Evolutionary conservation across 1,139 yeast species (phyloP).

Genomic region (Yamadazyma triangularis): DNA sequence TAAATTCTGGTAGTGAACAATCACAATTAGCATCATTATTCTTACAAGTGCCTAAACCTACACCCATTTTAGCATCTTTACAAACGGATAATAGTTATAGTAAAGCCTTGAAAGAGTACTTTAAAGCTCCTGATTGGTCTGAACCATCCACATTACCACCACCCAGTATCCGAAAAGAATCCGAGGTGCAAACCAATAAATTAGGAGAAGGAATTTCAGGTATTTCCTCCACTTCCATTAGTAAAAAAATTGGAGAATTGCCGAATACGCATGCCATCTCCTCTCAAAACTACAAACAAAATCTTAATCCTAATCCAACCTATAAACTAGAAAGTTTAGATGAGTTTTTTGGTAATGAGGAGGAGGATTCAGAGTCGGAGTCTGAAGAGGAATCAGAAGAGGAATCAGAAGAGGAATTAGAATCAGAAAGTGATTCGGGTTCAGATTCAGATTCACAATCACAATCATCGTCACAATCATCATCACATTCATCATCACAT

Average conservation of each 20-base stretch:
- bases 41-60: constrained; percentile 79
- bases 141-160: constrained; percentile 30
- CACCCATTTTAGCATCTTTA: constrained; percentile 30
- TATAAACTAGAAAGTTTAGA: constrained; percentile 73
- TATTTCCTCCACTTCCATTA: constrained; percentile 13
- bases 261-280: constrained; percentile 25
- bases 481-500: no score
- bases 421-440: constrained; percentile 7
- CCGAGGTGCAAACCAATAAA: constrained; percentile 22
- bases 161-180: constrained; percentile 33
- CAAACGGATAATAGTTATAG: constrained; percentile 10
- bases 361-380: constrained; percentile 28
- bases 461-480: no score
- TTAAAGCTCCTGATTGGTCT: constrained; percentile 32
- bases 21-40: constrained; percentile 72
- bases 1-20: constrained; percentile 29
- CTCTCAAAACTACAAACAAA: constrained; percentile 16
- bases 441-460: no score
- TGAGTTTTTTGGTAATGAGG: constrained; percentile 69
- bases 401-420: constrained; percentile 11
- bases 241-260: constrained; percentile 16
- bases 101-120: constrained; percentile 18
- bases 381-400: constrained; percentile 20
- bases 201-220: constrained; percentile 13
- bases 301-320: constrained; percentile 22